Evolutionary conservation across 768 basidiomycete species (phyloP).

Genomic region (Mrakia hoshinonis): DNA sequence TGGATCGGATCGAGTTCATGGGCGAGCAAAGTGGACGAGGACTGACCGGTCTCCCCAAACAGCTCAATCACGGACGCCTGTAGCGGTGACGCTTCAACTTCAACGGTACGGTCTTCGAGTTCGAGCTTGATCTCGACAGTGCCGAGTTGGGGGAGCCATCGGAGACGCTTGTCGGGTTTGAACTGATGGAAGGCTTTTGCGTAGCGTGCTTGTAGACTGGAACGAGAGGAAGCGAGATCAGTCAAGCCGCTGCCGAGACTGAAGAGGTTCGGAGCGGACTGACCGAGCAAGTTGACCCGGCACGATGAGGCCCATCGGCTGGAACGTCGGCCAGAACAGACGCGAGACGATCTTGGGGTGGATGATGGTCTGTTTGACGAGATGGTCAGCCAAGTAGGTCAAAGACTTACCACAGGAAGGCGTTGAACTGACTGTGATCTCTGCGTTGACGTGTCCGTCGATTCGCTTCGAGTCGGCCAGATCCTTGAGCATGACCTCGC

Average conservation of each 20-base stretch:
- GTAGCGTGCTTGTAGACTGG: conserved; percentile 45
- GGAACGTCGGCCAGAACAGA: conserved; percentile 88
- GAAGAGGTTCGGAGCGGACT: conserved; percentile 33
- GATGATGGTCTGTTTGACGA: conserved; percentile 51
- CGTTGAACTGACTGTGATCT: conserved; percentile 50
- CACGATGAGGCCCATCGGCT: conserved; percentile 61
- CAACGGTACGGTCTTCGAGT: conserved; percentile 67
- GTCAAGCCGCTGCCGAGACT: neutral
- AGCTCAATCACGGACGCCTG: conserved; percentile 86
- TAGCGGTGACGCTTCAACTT: conserved; percentile 68
- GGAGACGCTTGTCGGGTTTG: conserved; percentile 85
- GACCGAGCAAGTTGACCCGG: conserved; percentile 77
- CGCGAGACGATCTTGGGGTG: conserved; percentile 87
- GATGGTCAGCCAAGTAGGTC: conserved; percentile 1
- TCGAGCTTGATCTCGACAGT: conserved; percentile 71
- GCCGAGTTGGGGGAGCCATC: conserved; percentile 83
- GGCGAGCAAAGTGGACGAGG: too few relatives aligned
- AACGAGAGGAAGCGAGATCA: too few relatives aligned
- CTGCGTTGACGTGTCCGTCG: conserved; percentile 75
- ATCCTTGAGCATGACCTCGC: conserved; percentile 97
- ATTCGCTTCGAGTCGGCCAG: conserved; percentile 89
- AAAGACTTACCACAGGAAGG: neutral
- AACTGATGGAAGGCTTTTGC: conserved; percentile 65
- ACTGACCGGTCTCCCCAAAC: conserved; percentile 61
- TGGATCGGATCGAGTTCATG: too few relatives aligned